Evolutionary conservation across 179 eudicot species (phyloP), one percentile per base, ranked within the genome.

Genomic region (Spinacia oleracea): DNA sequence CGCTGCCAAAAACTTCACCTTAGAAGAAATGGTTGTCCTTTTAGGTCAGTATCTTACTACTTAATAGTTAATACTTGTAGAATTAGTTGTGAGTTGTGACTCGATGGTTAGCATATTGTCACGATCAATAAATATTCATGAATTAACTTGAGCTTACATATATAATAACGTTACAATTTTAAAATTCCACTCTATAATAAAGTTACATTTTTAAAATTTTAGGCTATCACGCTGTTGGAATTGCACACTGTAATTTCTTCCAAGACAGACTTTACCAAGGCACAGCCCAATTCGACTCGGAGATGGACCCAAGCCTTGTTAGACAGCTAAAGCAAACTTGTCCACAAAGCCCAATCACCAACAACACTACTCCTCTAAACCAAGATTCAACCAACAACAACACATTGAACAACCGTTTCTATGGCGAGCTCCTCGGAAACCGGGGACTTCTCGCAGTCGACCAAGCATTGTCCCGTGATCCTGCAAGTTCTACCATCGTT

Each of bases 161-260:
- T n/a, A n/a, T n/a, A n/a, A n/a, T n/a, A n/a, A n/a, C n/a, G n/a
- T 9, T 35, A 42, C 45, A 42, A 18, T 23, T 10, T 18, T 14
- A n/a, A n/a, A n/a, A n/a, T n/a, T n/a, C n/a, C n/a, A n/a, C n/a
- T n/a, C n/a, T n/a, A n/a, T n/a, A n/a, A n/a, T n/a, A n/a, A n/a
- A n/a, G n/a, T 9, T 35, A 42, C 45, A 42, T 48, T 55, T 48
- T 35, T 1, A 35, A 0, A 29, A 20, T 5, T 66, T 51, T 64
- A 89, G 92, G 92, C 35, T 83, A 82, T 18, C 92, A 89, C 78
- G 70, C 88, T 1, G 86, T 88, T 23, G 92, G 92, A 73, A 80
- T 85, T 8, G 84, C 89, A 64, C 89, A 79, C 9, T 89, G 92
- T 23, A 48, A 70, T 14, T 8, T 78, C 62, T 70, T 89, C 78